Evolutionary conservation across 2,329 filamentous ascomycete species (phyloP), one percentile per base, ranked within the genome.

Genomic region (Myrmaecium sp.): DNA sequence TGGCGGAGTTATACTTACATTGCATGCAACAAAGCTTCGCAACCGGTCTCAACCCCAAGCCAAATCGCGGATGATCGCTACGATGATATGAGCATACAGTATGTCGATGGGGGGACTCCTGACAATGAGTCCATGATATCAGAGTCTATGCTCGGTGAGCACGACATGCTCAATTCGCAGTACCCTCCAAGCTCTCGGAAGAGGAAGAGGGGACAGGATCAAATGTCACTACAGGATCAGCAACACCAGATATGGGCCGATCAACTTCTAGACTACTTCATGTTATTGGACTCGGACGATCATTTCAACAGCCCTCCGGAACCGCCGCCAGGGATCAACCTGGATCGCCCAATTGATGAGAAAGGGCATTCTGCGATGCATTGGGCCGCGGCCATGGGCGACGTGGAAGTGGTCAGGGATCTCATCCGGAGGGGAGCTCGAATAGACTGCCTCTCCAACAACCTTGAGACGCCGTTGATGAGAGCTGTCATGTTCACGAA

Each of bases 351-450:
- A n/a, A 94, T 98, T 35, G 89, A 98, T 47, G 78, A 83, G 22
- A 83, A 92, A 41, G 75, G 76, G 6, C 84, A 95, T 44, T 92
- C 83, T 3, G 84, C 86, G 5, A 66, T 98, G 37, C 89, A 98
- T 47, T 98, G 89, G 89, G 89, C 84, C 11, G 83, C 82, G 28
- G 82, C 89, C 14, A 98, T 98, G 86, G 89, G 89, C 31, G 89
- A 95, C 39, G 62, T 94, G 16, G 79, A 86, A 25, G 80, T 95
- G 10, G 81, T 94, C 34, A 82, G 76, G 49, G 78, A 92, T 49
- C 62, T 98, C 11, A 76, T 89, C 40, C 66, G 72, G 21, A 82
- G 84, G 33, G 75, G 79, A 21, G 83, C 86, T 7, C 71, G 71
- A 33, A 62, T 82, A 10, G 69, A 71, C 16, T 71, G 74, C 3